Evolutionary conservation across 257 asterid genomes (phyloP).

Genomic region (Petunia secreta): DNA sequence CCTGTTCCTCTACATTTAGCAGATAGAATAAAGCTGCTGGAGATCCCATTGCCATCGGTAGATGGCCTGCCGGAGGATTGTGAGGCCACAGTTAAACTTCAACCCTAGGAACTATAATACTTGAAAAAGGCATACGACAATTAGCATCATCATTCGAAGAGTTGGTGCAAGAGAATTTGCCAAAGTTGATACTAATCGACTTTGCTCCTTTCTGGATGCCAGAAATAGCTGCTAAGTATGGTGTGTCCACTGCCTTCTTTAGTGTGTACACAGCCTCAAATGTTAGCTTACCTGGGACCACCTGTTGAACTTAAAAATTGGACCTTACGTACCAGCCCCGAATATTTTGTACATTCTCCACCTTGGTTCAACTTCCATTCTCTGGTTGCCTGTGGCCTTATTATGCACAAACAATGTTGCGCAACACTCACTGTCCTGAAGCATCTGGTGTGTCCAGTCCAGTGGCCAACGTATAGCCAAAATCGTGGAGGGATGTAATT

Average conservation of each 20-base stretch:
- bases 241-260: conserved; percentile 34
- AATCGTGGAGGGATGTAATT: conserved; percentile 38
- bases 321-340: conserved; percentile 35
- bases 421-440: conserved; percentile 35
- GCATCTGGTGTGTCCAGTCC: conserved; percentile 40
- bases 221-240: conserved; percentile 35
- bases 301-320: conserved; percentile 38
- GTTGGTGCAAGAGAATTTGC: conserved; percentile 27
- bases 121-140: conserved; percentile 47
- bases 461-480: conserved; percentile 46
- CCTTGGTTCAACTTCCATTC: conserved; percentile 46
- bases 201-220: conserved; percentile 43
- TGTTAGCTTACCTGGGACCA: conserved; percentile 46
- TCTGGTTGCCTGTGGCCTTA: conserved; percentile 36
- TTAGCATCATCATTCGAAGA: conserved; percentile 35
- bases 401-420: conserved; percentile 32
- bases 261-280: conserved; percentile 46
- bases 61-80: conserved; percentile 44
- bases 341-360: conserved; percentile 40
- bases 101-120: conserved; percentile 28
- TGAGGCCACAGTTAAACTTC: conserved; percentile 53
- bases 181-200: conserved; percentile 47
- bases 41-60: conserved; percentile 34
- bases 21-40: conserved; percentile 32
- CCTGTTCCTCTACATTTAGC: conserved; percentile 34